Evolutionary conservation across 805 yeast species (phyloP), one percentile per base, ranked within the genome.

Genomic region (Metschnikowia picachoensis): DNA sequence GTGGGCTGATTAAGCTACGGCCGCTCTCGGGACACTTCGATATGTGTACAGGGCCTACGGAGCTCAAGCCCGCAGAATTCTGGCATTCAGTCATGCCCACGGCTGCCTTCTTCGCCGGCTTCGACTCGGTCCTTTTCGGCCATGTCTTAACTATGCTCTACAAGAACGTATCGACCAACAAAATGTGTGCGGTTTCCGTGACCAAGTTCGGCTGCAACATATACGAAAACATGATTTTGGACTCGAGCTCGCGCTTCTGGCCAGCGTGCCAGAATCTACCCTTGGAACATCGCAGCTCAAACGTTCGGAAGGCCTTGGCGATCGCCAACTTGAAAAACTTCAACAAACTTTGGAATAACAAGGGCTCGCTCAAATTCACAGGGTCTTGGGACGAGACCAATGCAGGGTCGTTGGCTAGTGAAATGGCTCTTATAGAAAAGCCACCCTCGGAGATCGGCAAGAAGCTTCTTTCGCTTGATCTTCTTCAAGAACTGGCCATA

Each of bases 371-470:
- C 16, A 65, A 51, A 74, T 76, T 61, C 74, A 82, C 78, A 8
- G 55, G 40, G 35, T 49, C 47, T 10, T 70, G 74, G 73, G 97
- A 92, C 64, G 96, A 88, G 55, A 85, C 92, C 0, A 74, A 78
- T 44, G 96, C 97, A 1, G 98, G 97, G 0, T 76, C 77, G 9
- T 60, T 87, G 27, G 95, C 97, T 0, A 79, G 85, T 30, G 51
- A 67, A 12, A 83, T 91, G 84, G 57, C 57, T 3, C 66, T 83
- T 2, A 66, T 87, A 3, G 70, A 75, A 8, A 69, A 76, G 3
- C 62, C 78, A 0, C 89, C 95, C 0, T 55, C 60, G 0, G 77
- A 78, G 4, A 63, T 86, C 14, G 94, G 96, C 3, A 55, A 62
- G 30, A 67, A 73, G 33, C 53, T 92, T 9, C 58, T 80, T n/a